phyloP scores from a whole-genome alignment of 106 monocot genomes.

The Dendrobium catenatum region DNA sequence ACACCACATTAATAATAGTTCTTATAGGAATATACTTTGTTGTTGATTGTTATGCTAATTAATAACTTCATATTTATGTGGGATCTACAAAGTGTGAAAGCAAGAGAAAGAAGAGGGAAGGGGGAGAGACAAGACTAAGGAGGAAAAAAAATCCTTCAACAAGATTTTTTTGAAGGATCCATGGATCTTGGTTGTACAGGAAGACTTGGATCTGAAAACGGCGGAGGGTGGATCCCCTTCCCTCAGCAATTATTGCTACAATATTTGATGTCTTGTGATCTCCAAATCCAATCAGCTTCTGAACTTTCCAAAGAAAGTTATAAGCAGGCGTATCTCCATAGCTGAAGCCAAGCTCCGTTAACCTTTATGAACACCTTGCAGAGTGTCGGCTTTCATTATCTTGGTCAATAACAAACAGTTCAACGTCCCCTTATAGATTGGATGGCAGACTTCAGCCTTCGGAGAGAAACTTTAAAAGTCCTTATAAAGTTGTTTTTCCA shows the following conservation, averaged over 20 bases:
- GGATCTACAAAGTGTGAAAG: background rate
- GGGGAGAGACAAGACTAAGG: too few species aligned
- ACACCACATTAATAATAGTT: background rate
- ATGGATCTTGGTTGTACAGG: constrained; percentile 91
- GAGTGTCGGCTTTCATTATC: too few species aligned
- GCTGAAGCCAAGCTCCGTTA: background rate
- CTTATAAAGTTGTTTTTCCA: constrained; percentile 31
- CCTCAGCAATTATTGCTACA: constrained; percentile 31
- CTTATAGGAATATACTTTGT: background rate
- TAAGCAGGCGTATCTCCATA: too few species aligned
- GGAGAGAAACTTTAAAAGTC: constrained; percentile 71
- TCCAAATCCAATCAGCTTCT: too few species aligned
- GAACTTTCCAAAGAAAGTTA: too few species aligned
- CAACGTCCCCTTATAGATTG: constrained; percentile 78
- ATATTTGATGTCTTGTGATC: too few species aligned
- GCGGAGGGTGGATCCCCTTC: constrained; percentile 89
- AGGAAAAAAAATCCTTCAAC: too few species aligned
- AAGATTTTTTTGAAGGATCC: constrained; percentile 83
- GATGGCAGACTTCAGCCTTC: constrained; percentile 50
- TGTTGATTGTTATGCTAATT: background rate
- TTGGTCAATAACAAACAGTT: background rate
- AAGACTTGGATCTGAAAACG: constrained; percentile 58
- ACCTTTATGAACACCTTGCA: too few species aligned
- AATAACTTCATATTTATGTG: background rate
- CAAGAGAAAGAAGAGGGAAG: too few species aligned